phyloP scores from a whole-genome alignment of 169 alveolate species.

The Cryptosporidium sp. region DNA sequence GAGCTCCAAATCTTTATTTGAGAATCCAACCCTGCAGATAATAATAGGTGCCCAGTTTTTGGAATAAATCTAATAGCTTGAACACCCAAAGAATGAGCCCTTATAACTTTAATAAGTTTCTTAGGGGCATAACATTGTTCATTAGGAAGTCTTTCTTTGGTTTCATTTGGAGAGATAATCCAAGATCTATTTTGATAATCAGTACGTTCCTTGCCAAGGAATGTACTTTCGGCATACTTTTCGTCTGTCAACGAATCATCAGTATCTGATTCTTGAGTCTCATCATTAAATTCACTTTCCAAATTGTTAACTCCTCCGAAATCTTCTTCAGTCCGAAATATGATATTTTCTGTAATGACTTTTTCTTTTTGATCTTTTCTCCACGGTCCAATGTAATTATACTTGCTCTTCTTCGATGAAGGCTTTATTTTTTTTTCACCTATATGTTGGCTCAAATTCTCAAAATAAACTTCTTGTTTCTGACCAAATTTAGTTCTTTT shows the following conservation, averaged over 20 bases:
- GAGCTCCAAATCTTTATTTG: slow-evolving; percentile 94
- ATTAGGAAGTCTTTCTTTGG: slow-evolving; percentile 23
- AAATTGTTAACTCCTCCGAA: not conserved
- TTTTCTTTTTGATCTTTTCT: not conserved
- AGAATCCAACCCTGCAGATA: slow-evolving; percentile 94
- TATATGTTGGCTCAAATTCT: not conserved
- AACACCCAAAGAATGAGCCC: slow-evolving; percentile 95
- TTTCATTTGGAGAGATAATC: slow-evolving; percentile 62
- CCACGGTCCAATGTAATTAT: slow-evolving; percentile 53
- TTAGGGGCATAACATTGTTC: slow-evolving; percentile 91
- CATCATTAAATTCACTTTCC: not conserved
- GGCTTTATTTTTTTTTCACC: not conserved
- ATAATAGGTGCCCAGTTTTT: slow-evolving; percentile 92
- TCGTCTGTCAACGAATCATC: not conserved
- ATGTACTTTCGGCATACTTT: slow-evolving; percentile 24
- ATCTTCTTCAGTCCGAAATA: not conserved
- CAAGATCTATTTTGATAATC: slow-evolving; percentile 71
- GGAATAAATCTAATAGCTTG: slow-evolving; percentile 93
- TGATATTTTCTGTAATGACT: not conserved
- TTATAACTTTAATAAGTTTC: slow-evolving; percentile 90
- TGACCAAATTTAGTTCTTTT: not conserved
- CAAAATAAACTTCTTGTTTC: not conserved
- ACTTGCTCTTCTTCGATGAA: not conserved
- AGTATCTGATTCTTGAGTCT: not conserved
- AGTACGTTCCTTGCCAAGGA: slow-evolving; percentile 39